These are phyloP conservation scores for Papiliotrema laurentii DNA, from an alignment of 1,284 basidiomycete genomes.

Conservation along the genomic window DNA sequence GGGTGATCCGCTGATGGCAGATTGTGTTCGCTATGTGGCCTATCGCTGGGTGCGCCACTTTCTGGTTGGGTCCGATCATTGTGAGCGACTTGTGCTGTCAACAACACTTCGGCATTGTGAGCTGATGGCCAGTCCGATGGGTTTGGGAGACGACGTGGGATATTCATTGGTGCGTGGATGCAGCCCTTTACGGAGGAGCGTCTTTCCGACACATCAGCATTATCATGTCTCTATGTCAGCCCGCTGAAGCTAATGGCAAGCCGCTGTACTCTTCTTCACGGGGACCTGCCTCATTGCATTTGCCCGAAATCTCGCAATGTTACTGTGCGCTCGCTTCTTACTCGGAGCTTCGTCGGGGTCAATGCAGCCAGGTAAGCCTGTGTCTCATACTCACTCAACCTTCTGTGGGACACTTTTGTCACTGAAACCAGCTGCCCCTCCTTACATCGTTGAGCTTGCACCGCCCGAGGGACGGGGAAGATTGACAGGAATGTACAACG, in stretches of 20 bases:
- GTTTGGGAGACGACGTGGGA: slow-evolving; percentile 18
- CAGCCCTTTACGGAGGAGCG: too few species aligned
- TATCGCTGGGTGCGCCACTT: slow-evolving; percentile 20
- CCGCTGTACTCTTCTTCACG: slow-evolving; percentile 13
- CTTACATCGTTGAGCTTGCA: slow-evolving; percentile 21
- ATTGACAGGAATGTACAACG: slow-evolving; percentile 11
- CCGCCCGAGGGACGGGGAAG: slow-evolving; percentile 16
- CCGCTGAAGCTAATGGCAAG: slow-evolving; percentile 3
- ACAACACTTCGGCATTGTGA: not conserved
- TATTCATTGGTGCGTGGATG: slow-evolving; percentile 16
- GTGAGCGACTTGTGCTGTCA: slow-evolving; percentile 4
- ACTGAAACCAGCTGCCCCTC: slow-evolving; percentile 13
- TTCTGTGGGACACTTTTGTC: too few species aligned
- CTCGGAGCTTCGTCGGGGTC: slow-evolving; percentile 17
- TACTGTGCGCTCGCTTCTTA: slow-evolving; percentile 18
- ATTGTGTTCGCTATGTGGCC: slow-evolving; percentile 26
- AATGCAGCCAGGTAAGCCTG: slow-evolving; percentile 15
- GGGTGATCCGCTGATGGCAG: too few species aligned
- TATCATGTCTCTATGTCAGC: not conserved
- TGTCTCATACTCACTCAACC: not conserved
- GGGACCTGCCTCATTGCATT: slow-evolving; percentile 18
- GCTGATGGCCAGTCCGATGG: slow-evolving; percentile 12
- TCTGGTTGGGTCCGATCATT: slow-evolving; percentile 23
- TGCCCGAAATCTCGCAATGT: slow-evolving; percentile 16
- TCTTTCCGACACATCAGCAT: too few species aligned